Evolutionary conservation across 2,329 filamentous ascomycete genomes (phyloP).

Genomic region (Fusarium sp.): DNA sequence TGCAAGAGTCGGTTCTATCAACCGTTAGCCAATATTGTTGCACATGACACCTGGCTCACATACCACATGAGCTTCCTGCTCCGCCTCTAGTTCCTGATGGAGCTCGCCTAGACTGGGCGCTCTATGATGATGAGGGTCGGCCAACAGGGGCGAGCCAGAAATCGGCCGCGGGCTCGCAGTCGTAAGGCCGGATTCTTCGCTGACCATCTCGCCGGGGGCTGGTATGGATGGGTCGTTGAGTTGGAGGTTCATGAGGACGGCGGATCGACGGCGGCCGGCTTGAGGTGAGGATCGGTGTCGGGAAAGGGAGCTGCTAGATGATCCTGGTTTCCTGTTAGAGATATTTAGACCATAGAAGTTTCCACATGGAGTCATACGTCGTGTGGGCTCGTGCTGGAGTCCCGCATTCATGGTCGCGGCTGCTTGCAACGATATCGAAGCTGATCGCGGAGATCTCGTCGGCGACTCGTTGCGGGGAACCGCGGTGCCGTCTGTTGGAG

Average conservation of each 20-base stretch:
- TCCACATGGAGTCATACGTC: conserved; percentile 57
- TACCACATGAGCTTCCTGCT: conserved; percentile 83
- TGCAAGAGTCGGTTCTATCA: conserved; percentile 77
- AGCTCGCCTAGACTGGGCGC: conserved; percentile 80
- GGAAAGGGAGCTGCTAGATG: conserved; percentile 65
- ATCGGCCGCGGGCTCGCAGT: conserved; percentile 60
- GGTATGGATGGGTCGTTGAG: conserved; percentile 78
- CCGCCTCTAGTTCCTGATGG: conserved; percentile 82
- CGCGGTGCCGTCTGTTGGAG: conserved; percentile 44
- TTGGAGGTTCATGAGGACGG: conserved; percentile 79
- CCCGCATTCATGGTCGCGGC: conserved; percentile 83
- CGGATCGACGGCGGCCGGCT: conserved; percentile 72
- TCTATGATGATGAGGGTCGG: conserved; percentile 73
- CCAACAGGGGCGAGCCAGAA: conserved; percentile 60
- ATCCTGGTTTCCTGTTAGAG: conserved; percentile 51
- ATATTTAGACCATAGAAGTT: background rate
- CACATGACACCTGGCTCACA: conserved; percentile 44
- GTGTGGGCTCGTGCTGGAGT: conserved; percentile 73
- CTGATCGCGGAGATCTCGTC: conserved; percentile 72
- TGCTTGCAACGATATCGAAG: conserved; percentile 79
- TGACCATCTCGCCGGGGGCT: conserved; percentile 76
- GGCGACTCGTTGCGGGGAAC: conserved; percentile 60
- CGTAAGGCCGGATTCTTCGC: conserved; percentile 52
- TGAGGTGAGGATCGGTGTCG: conserved; percentile 60
- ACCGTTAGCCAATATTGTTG: conserved; percentile 20